Conservation (phyloP, 1,284 basidiomycete genomes). For the Microbotryum silenes-acaulis region DNA sequence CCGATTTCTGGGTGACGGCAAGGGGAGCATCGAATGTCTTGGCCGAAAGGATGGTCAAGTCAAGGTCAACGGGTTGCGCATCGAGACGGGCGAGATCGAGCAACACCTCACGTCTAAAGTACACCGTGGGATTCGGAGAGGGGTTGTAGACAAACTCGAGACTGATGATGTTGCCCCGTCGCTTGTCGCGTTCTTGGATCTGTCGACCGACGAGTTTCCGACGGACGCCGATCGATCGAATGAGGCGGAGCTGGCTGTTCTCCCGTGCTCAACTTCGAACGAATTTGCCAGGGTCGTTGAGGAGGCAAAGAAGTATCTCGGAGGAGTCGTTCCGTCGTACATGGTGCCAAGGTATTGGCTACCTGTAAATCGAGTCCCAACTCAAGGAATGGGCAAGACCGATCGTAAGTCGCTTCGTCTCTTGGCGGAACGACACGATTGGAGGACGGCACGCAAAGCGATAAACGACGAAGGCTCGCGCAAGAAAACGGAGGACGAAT, state of each 20-base stretch:
- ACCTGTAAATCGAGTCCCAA: conserved; percentile 28
- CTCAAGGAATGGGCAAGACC: conserved; percentile 32
- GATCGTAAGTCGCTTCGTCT: conserved; percentile 26
- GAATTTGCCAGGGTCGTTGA: conserved; percentile 18
- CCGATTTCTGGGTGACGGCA: conserved; percentile 26
- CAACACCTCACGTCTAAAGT: conserved; percentile 23
- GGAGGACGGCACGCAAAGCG: neutral
- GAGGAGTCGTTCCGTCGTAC: conserved; percentile 17
- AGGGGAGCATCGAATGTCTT: conserved; percentile 32
- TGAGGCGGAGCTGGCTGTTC: conserved; percentile 1
- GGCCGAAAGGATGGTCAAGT: conserved; percentile 34
- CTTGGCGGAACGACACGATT: conserved; percentile 16
- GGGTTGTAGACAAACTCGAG: conserved; percentile 33
- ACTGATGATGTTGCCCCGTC: conserved; percentile 12
- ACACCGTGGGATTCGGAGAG: conserved; percentile 15
- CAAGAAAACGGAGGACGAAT: neutral
- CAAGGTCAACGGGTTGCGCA: conserved; percentile 33
- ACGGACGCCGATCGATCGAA: neutral
- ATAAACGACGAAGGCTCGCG: neutral
- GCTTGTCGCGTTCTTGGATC: conserved; percentile 29
- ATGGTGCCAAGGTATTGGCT: conserved; percentile 35
- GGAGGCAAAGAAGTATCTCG: conserved; percentile 12
- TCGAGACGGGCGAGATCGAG: conserved; percentile 35
- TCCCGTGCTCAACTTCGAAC: conserved; percentile 1
- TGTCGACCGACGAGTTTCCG: conserved; percentile 8